A percentile compares a stretch with the other conserved stretches of the same genome.
Conservation (phyloP, 2,329 filamentous ascomycete genomes). For the Trichoderma polysporum region DNA sequence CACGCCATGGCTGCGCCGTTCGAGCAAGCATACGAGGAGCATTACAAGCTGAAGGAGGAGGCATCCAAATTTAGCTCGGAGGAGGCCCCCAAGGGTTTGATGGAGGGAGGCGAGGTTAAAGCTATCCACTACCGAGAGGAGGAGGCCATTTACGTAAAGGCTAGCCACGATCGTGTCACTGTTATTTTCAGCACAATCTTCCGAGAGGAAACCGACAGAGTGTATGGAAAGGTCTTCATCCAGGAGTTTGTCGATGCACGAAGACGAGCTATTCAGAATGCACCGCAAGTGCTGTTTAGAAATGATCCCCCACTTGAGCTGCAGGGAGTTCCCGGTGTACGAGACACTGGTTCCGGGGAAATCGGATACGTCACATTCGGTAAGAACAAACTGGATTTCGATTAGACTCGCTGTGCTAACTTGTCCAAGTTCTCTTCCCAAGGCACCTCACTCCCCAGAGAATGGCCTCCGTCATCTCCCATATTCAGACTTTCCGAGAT, state of each 20-base stretch:
- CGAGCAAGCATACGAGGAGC: constrained; percentile 93
- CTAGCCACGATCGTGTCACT: constrained; percentile 93
- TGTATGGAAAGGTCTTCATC: constrained; percentile 97
- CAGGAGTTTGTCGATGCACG: constrained; percentile 98
- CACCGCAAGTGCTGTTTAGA: constrained; percentile 93
- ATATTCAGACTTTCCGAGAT: constrained; percentile 99
- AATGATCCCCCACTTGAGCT: constrained; percentile 93
- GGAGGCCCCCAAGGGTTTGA: constrained; percentile 85
- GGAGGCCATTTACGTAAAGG: constrained; percentile 98
- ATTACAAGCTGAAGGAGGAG: constrained; percentile 81
- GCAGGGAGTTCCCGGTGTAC: constrained; percentile 80
- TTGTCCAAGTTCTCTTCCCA: constrained; percentile 77
- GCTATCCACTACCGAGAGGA: constrained; percentile 98
- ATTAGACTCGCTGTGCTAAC: constrained; percentile 25
- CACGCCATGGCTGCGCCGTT: constrained; percentile 99
- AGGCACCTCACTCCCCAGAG: constrained; percentile 88
- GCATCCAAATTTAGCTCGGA: constrained; percentile 92
- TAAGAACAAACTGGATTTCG: constrained; percentile 42
- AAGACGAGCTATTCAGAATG: constrained; percentile 94
- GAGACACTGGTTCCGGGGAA: constrained; percentile 72
- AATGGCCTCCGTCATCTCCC: constrained; percentile 93
- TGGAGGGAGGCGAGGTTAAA: constrained; percentile 89
- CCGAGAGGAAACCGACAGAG: constrained; percentile 93
- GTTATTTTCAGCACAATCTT: constrained; percentile 99
- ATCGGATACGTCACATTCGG: constrained; percentile 98